Evolutionary conservation across 2,329 filamentous ascomycete species (phyloP).

Genomic region (Xylariaceae sp.): DNA sequence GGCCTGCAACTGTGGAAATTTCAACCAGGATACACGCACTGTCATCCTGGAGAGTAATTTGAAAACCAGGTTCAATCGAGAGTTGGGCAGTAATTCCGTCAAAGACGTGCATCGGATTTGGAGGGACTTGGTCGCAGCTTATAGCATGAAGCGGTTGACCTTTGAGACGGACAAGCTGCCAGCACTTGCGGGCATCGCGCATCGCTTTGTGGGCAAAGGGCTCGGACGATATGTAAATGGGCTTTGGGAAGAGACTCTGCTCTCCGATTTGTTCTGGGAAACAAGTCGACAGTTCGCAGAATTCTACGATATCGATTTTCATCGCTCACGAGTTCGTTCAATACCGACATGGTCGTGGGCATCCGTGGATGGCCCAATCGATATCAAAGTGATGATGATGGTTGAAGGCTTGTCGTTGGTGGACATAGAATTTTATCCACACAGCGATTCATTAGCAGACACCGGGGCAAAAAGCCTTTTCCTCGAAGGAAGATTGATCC

Average conservation of each 20-base stretch:
- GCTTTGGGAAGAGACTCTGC: conserved; percentile 15
- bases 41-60: conserved; percentile 16
- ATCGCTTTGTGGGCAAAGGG: conserved; percentile 10
- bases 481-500: no score
- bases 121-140: conserved; percentile 13
- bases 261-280: conserved; percentile 18
- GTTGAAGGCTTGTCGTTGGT: no score
- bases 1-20: conserved; percentile 18
- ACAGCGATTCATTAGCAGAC: no score
- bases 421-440: no score
- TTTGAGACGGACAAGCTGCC: conserved; percentile 17
- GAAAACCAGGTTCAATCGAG: conserved; percentile 17
- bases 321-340: conserved; percentile 7
- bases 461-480: no score
- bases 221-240: conserved; percentile 18
- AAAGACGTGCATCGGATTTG: conserved; percentile 10
- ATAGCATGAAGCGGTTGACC: conserved; percentile 15
- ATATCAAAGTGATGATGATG: neutral
- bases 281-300: neutral
- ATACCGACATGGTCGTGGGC: conserved; percentile 23
- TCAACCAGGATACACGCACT: conserved; percentile 11
- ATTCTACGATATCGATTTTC: conserved; percentile 5
- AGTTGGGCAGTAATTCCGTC: neutral
- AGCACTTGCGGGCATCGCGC: conserved; percentile 19
- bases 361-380: conserved; percentile 13